These are phyloP conservation scores for Haematococcus lacustris DNA, from an alignment of 139 green algal species.

Conservation along the genomic window DNA sequence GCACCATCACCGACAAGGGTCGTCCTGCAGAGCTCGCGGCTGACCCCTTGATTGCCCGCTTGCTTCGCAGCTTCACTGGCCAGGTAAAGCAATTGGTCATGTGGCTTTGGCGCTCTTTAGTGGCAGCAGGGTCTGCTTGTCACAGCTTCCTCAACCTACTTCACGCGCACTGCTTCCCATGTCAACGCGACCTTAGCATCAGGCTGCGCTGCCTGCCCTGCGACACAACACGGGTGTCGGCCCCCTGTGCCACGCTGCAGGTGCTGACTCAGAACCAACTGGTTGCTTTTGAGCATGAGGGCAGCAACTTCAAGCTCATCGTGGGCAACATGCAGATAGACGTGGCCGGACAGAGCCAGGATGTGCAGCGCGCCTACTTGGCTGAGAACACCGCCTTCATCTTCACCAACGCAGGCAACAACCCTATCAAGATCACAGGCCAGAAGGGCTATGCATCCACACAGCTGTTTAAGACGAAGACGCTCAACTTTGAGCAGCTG, in stretches of 20 bases:
- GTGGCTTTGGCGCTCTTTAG: too few relatives aligned
- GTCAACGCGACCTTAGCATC: neutral
- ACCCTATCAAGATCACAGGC: conserved; percentile 70
- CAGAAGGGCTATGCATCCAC: conserved; percentile 62
- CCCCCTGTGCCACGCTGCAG: conserved; percentile 28
- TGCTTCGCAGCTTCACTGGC: conserved; percentile 45
- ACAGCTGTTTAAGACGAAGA: conserved; percentile 92
- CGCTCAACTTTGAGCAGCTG: conserved; percentile 93
- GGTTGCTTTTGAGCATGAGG: conserved; percentile 83
- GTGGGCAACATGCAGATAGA: conserved; percentile 48
- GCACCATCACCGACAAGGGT: conserved; percentile 50
- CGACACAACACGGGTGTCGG: too few relatives aligned
- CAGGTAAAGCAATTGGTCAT: too few relatives aligned
- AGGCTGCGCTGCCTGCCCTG: neutral
- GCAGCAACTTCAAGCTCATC: conserved; percentile 69
- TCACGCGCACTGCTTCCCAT: too few relatives aligned
- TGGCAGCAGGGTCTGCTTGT: too few relatives aligned
- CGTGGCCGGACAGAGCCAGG: conserved; percentile 14
- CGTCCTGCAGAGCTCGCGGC: conserved; percentile 56
- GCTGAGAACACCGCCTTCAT: conserved; percentile 51
- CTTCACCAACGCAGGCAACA: conserved; percentile 55
- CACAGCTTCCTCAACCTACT: too few relatives aligned
- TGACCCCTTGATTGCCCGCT: conserved; percentile 45
- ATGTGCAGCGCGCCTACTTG: conserved; percentile 39
- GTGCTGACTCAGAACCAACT: conserved; percentile 72